Conservation (phyloP, 169 alveolate genomes). For the Eimeria sp. region DNA sequence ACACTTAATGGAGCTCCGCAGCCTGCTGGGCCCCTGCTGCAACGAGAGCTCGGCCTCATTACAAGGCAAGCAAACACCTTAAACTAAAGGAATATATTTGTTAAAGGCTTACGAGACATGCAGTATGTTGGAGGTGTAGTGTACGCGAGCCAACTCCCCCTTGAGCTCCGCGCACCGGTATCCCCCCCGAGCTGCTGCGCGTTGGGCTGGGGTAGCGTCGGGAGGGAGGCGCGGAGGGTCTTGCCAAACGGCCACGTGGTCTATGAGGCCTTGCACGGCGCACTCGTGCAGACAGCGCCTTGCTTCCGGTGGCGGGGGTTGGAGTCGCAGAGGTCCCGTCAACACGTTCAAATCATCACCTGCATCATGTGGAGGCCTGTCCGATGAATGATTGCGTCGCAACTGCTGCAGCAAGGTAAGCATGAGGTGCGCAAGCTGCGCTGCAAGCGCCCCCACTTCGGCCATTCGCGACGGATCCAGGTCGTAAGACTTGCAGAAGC, state of each 20-base stretch:
- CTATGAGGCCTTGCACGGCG: constrained; percentile 69
- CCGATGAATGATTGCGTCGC: background rate
- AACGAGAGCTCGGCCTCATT: background rate
- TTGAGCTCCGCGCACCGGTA: constrained; percentile 73
- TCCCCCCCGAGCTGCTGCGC: constrained; percentile 63
- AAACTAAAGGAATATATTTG: background rate
- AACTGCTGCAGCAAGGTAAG: constrained; percentile 27
- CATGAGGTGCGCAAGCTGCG: constrained; percentile 73
- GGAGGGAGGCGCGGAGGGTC: constrained; percentile 41
- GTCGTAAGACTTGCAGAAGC: constrained; percentile 57
- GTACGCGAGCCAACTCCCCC: constrained; percentile 57
- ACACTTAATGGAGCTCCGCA: background rate
- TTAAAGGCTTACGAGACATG: constrained; percentile 8
- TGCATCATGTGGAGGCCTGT: background rate
- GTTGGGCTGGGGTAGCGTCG: constrained; percentile 27
- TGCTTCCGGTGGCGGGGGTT: background rate
- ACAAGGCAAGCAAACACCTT: no score
- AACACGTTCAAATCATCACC: constrained; percentile 5
- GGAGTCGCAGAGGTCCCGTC: constrained; percentile 28
- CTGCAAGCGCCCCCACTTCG: constrained; percentile 67
- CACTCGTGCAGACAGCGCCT: constrained; percentile 53
- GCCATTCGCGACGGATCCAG: constrained; percentile 35
- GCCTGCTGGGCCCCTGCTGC: background rate
- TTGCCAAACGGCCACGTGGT: constrained; percentile 63
- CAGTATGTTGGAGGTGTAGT: constrained; percentile 60